phyloP scores from a whole-genome alignment of 2,329 filamentous ascomycete species.

The Pseudogymnoascus sp. region DNA sequence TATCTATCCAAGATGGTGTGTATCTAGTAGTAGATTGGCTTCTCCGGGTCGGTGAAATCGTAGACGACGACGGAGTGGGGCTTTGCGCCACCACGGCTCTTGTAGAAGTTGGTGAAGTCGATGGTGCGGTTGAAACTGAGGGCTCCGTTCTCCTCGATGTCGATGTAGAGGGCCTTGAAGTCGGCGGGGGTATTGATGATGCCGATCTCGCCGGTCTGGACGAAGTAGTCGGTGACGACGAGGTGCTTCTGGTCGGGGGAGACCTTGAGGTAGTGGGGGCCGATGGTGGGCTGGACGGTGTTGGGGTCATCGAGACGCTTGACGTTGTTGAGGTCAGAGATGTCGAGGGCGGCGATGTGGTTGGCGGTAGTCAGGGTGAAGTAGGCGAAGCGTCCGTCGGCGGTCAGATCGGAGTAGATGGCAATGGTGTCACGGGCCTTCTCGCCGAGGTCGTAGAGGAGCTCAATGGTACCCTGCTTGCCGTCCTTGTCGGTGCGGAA shows the following conservation, averaged over 20 bases:
- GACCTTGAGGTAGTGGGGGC: constrained; percentile 58
- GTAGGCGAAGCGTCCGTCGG: constrained; percentile 52
- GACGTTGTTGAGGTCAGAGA: constrained; percentile 51
- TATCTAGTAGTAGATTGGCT: constrained; percentile 42
- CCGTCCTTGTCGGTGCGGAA: constrained; percentile 48
- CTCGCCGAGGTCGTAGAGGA: constrained; percentile 50
- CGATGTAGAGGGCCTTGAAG: constrained; percentile 57
- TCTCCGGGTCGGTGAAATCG: constrained; percentile 46
- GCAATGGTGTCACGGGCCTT: constrained; percentile 49
- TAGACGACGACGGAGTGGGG: constrained; percentile 35
- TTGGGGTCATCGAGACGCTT: constrained; percentile 55
- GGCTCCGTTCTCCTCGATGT: constrained; percentile 47
- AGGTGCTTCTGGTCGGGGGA: constrained; percentile 58
- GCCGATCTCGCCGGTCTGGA: constrained; percentile 54
- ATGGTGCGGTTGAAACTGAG: constrained; percentile 54
- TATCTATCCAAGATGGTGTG: background rate
- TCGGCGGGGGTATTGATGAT: constrained; percentile 55
- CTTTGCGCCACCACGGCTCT: constrained; percentile 45
- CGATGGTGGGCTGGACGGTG: constrained; percentile 50
- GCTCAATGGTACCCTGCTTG: constrained; percentile 50
- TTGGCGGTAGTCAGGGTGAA: constrained; percentile 54
- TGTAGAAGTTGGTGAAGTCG: constrained; percentile 48
- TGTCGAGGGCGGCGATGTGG: constrained; percentile 56
- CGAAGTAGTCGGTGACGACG: constrained; percentile 59
- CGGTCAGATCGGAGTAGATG: constrained; percentile 54